These are phyloP conservation scores for Candida verbasci DNA, from an alignment of 805 yeast species.

Conservation along the genomic window DNA sequence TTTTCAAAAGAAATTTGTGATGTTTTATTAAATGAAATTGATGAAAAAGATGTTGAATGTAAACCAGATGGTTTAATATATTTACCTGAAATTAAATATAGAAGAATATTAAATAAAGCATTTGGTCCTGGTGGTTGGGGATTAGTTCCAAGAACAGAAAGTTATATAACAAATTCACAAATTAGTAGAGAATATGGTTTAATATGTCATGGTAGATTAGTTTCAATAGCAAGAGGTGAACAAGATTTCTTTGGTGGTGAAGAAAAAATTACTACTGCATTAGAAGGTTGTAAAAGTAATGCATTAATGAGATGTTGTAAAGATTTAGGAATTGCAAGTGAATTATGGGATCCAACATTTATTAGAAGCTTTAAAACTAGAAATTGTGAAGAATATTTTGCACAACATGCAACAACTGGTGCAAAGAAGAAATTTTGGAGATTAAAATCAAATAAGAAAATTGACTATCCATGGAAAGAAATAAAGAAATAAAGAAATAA, in stretches of 20 bases:
- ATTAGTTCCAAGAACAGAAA: slow-evolving; percentile 85
- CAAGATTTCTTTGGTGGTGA: slow-evolving; percentile 83
- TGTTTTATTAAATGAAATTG: slow-evolving; percentile 59
- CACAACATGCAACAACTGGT: slow-evolving; percentile 76
- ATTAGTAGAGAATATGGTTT: slow-evolving; percentile 90
- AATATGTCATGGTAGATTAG: slow-evolving; percentile 81
- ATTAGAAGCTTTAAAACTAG: slow-evolving; percentile 50
- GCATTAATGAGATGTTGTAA: slow-evolving; percentile 98
- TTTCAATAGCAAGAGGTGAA: slow-evolving; percentile 92
- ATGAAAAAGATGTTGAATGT: slow-evolving; percentile 75
- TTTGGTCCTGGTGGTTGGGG: slow-evolving; percentile 99
- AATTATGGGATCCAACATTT: slow-evolving; percentile 94
- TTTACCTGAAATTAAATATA: slow-evolving; percentile 91
- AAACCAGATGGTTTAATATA: slow-evolving; percentile 93
- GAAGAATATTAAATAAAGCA: slow-evolving; percentile 82
- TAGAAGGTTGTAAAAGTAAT: slow-evolving; percentile 95
- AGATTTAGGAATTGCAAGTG: slow-evolving; percentile 94
- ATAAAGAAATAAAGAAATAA: slow-evolving; percentile 6
- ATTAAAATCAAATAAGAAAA: slow-evolving; percentile 66
- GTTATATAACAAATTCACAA: slow-evolving; percentile 65
- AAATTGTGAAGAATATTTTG: slow-evolving; percentile 76
- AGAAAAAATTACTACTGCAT: slow-evolving; percentile 86
- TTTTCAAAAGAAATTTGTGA: slow-evolving; percentile 59
- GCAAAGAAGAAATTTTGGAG: slow-evolving; percentile 91
- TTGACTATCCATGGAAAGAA: slow-evolving; percentile 80